Evolutionary conservation across 352 stramenopile genomes (phyloP).

Genomic region (Elongisporangium anandrum): DNA sequence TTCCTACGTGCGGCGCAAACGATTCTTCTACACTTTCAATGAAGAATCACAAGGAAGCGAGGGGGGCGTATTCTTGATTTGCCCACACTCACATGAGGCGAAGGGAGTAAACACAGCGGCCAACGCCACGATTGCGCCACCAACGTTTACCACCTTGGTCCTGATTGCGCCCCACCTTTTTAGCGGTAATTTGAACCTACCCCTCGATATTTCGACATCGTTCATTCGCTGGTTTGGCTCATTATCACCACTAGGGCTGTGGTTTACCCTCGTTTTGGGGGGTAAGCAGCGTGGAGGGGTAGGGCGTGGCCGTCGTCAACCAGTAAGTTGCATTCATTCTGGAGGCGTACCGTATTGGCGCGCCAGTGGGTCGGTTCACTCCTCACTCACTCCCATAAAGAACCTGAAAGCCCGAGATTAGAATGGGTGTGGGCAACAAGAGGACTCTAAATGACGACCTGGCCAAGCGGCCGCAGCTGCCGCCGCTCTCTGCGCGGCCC

Average conservation of each 20-base stretch:
- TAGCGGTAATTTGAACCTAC: not conserved
- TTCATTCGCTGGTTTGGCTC: not conserved
- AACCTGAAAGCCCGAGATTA: not conserved
- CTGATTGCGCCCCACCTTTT: not conserved
- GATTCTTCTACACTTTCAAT: not conserved
- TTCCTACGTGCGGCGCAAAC: not conserved
- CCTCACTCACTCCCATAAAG: not conserved
- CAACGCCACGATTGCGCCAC: not conserved
- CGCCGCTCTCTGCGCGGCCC: not conserved
- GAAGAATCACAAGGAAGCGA: not conserved
- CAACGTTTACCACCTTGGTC: not conserved
- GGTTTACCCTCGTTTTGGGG: not conserved
- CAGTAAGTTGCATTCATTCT: not conserved
- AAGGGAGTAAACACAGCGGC: not conserved
- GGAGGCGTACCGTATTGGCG: not conserved
- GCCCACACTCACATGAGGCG: not conserved
- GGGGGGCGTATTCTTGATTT: not conserved
- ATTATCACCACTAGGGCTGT: not conserved
- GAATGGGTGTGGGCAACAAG: not conserved
- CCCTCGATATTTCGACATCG: not conserved
- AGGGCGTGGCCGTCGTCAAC: not conserved
- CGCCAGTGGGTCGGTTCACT: not conserved
- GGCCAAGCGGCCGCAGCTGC: not conserved
- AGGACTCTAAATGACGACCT: not conserved
- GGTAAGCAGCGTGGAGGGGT: not conserved